Base-by-base conservation (phyloP, 495 filamentous ascomycete species). In the Usnea hakonensis region DNA sequence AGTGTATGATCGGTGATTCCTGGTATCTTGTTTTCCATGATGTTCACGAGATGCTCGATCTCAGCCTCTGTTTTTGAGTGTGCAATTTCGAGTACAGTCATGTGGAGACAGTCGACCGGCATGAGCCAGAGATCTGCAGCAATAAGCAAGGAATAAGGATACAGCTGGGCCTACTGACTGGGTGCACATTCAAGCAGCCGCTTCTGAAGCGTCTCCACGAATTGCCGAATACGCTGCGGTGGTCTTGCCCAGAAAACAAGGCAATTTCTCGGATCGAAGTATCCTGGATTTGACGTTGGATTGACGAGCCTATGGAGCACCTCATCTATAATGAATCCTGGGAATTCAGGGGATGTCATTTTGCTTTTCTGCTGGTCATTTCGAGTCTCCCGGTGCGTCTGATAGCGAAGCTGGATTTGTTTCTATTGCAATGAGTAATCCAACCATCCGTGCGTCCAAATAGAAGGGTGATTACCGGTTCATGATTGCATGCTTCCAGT, bases 191-290 rank as follows among this genome's bases (percentile, higher is more conserved):
- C 38, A 52, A 28, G 46, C 57, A 97, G 76, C 58, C 82, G 79
- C 44, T 77, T 64, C 72, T 96, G 92, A 35, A 96, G 74, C n/a
- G 79, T 77, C 6, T 72, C 68, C 6, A 92, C 81, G 55, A 97
- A 72, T 16, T 81, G 73, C 32, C 83, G 72, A 3, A 96, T 79
- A 64, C 85, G 80, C 54, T 80, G 71, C 16, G 92, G 87, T 17
- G 93, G 93, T 9, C 92, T 81, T 30, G 88, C 90, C 89, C 90
- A 96, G 70, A 96, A 87, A 0, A 87, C 87, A 16, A 97, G 77
- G 69, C 91, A 95, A 67, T 96, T 76, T 43, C 92, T 80, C 19
- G 83, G 80, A 67, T 97, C 92, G 21, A 76, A 60, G 70, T 86
- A 90, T 3, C 77, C 79, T 37, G 88, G 83, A 64, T 90, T 81